These are phyloP conservation scores for Prunus yedoensis DNA, from an alignment of 331 rosid species.

Conservation along the genomic window DNA sequence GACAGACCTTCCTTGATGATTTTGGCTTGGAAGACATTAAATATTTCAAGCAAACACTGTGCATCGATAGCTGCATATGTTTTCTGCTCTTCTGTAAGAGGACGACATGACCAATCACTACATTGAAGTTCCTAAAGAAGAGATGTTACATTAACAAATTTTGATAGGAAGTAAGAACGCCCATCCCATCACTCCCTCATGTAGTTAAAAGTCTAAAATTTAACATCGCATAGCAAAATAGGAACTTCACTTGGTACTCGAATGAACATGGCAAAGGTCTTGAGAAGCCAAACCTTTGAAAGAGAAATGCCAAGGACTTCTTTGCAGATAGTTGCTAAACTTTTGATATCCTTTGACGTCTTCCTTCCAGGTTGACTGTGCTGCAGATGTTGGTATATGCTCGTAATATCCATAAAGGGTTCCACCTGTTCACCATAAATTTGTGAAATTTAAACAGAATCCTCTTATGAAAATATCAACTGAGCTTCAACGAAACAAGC, in stretches of 20 bases:
- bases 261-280: background rate
- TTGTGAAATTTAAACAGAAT: background rate
- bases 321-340: constrained; percentile 72
- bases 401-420: constrained; percentile 78
- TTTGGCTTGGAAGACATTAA: constrained; percentile 58
- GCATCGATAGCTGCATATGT: constrained; percentile 91
- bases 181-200: background rate
- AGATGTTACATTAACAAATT: constrained; percentile 39
- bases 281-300: constrained; percentile 59
- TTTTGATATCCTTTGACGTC: constrained; percentile 60
- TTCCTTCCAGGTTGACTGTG: constrained; percentile 62
- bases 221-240: background rate
- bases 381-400: constrained; percentile 61
- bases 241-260: no score
- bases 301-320: constrained; percentile 74
- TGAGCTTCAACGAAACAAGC: background rate
- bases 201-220: background rate
- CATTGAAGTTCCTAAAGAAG: constrained; percentile 92
- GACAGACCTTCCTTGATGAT: constrained; percentile 69
- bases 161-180: constrained; percentile 21
- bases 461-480: background rate
- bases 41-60: constrained; percentile 89
- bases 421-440: constrained; percentile 51
- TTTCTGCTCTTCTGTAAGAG: constrained; percentile 91
- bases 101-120: constrained; percentile 97